Conservation (phyloP, 352 stramenopile species). For the Pythium brachiatum region DNA sequence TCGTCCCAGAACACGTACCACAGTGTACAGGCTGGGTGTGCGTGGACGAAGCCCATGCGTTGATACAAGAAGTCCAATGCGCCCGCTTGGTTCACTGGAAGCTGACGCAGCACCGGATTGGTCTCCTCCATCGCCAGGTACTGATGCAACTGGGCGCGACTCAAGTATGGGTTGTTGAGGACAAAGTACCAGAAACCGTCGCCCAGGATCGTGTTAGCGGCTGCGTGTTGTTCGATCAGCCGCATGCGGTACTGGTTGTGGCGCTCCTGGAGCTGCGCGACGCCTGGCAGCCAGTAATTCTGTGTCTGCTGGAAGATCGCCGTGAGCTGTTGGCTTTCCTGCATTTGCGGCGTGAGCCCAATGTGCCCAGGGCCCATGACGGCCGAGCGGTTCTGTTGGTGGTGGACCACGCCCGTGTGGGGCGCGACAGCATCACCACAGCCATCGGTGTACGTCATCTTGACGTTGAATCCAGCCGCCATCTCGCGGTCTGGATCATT, state of each 20-base stretch:
- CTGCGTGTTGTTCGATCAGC: slow-evolving; percentile 22
- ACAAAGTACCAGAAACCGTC: slow-evolving; percentile 54
- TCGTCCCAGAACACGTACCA: slow-evolving; percentile 59
- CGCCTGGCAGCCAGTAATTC: slow-evolving; percentile 17
- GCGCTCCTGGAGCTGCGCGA: slow-evolving; percentile 15
- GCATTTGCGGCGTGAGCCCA: slow-evolving; percentile 30
- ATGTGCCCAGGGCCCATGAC: slow-evolving; percentile 32
- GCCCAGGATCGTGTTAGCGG: slow-evolving; percentile 31
- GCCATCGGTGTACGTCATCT: slow-evolving; percentile 40
- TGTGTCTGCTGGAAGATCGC: slow-evolving; percentile 30
- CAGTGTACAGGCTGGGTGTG: slow-evolving; percentile 29
- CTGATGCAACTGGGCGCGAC: slow-evolving; percentile 20
- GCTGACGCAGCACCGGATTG: slow-evolving; percentile 24
- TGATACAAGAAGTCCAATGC: slow-evolving; percentile 38
- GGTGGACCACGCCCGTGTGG: slow-evolving; percentile 33
- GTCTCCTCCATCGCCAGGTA: slow-evolving; percentile 31
- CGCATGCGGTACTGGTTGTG: slow-evolving; percentile 28
- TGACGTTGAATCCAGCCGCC: slow-evolving; percentile 42
- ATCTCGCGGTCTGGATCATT: slow-evolving; percentile 25
- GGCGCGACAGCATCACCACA: slow-evolving; percentile 31
- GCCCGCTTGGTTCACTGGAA: slow-evolving; percentile 19
- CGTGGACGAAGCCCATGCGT: slow-evolving; percentile 31
- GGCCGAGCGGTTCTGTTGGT: slow-evolving; percentile 28
- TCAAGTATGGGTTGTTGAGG: slow-evolving; percentile 35
- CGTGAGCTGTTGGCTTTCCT: slow-evolving; percentile 27